A percentile compares a stretch with the other conserved stretches of the same genome.
Conservation (phyloP, 2,329 filamentous ascomycete species). For the Daldinia sp. region DNA sequence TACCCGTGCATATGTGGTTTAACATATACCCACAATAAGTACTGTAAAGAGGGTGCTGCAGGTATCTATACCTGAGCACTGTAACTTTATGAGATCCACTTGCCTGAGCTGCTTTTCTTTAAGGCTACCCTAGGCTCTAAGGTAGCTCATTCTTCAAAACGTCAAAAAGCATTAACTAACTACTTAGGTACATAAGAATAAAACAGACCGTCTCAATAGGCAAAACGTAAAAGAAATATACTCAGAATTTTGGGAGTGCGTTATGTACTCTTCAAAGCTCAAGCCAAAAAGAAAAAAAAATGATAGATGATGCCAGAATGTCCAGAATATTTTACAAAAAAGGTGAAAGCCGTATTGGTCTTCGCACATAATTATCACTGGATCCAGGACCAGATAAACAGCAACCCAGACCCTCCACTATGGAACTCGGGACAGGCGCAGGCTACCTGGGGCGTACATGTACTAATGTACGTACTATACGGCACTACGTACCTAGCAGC, state of each 20-base stretch:
- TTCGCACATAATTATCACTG: slow-evolving; percentile 36
- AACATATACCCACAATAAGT: slow-evolving; percentile 22
- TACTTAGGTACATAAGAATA: background rate
- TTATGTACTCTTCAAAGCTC: background rate
- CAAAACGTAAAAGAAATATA: background rate
- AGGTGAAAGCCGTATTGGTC: slow-evolving; percentile 22
- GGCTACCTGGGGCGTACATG: slow-evolving; percentile 30
- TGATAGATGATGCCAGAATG: slow-evolving; percentile 1
- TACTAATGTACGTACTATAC: slow-evolving; percentile 8
- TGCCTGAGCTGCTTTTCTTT: slow-evolving; percentile 26
- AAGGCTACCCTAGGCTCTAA: slow-evolving; percentile 15
- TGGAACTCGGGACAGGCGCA: slow-evolving; percentile 44
- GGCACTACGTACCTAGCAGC: background rate
- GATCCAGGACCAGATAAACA: slow-evolving; percentile 33
- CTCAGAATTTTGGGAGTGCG: background rate
- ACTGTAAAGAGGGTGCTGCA: slow-evolving; percentile 4
- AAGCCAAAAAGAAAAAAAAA: slow-evolving; percentile 15
- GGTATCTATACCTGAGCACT: slow-evolving; percentile 22
- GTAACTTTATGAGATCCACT: slow-evolving; percentile 29
- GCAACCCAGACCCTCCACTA: slow-evolving; percentile 40
- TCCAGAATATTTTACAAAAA: slow-evolving; percentile 1
- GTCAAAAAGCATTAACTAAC: slow-evolving; percentile 9
- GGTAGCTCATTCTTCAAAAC: slow-evolving; percentile 19
- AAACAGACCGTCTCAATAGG: background rate
- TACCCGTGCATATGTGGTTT: slow-evolving; percentile 14